Conservation (phyloP, 192 early-diverging fungal genomes). For the Coemansia sp. region DNA sequence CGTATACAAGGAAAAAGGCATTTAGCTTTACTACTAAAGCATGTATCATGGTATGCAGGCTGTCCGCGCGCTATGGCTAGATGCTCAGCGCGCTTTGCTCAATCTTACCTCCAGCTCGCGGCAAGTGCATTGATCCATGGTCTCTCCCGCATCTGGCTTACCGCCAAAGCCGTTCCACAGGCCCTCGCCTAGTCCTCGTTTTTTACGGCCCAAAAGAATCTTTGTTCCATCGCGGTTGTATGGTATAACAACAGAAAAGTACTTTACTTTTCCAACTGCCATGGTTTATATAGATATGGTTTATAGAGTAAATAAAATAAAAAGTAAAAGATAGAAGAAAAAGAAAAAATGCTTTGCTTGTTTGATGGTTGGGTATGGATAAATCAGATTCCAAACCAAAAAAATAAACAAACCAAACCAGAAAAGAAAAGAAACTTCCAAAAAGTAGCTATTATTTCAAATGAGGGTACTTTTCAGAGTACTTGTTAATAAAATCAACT, state of each 20-base stretch:
- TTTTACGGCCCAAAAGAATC: slow-evolving; percentile 74
- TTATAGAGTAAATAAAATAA: background rate
- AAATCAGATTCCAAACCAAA: too few species aligned
- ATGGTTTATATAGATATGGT: background rate
- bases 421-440: background rate
- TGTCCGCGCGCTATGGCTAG: too few species aligned
- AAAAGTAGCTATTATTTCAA: background rate
- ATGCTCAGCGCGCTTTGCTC: too few species aligned
- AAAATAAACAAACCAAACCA: too few species aligned
- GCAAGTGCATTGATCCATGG: slow-evolving; percentile 57
- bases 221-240: slow-evolving; percentile 13
- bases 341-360: background rate
- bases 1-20: too few species aligned
- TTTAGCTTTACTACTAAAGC: background rate
- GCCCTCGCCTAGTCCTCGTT: slow-evolving; percentile 70
- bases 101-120: slow-evolving; percentile 59
- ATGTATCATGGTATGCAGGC: too few species aligned
- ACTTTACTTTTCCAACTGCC: background rate
- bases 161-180: slow-evolving; percentile 78
- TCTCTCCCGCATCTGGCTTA: slow-evolving; percentile 68
- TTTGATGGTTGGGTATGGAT: too few species aligned
- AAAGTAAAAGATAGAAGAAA: background rate
- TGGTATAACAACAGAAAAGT: slow-evolving; percentile 39
- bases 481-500: background rate
- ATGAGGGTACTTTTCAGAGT: background rate